Base-by-base conservation (phyloP, 768 basidiomycete genomes). In the Auriscalpium microsporum region DNA sequence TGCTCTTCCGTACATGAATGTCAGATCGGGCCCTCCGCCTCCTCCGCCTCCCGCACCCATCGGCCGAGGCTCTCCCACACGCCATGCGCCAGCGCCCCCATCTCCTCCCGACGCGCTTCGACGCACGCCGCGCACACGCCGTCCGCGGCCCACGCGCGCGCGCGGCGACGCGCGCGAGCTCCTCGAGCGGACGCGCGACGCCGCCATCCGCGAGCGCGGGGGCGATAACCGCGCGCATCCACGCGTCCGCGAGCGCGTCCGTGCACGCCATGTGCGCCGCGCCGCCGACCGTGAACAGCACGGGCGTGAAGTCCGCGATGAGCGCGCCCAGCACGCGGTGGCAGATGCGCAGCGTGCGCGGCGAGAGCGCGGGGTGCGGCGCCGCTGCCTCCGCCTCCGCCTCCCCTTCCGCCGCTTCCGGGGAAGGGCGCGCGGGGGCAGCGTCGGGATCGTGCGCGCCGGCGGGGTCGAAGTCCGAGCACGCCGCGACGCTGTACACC, bases 241-340 rank as follows among this genome's bases (percentile, higher is more conserved):
- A 90, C 51, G 69, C 73, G 50, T 84, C 84, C 1, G 87, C 88
- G 53, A 90, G 75, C 0, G 79, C 69, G 64, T 87, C 81, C 4
- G 86, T 88, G 68, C 88, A 90, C 4, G 70, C 69, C 85, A 87
- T 87, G 64, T 89, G 88, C 1, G 73, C 70, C n/a, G 83, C 82
- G 7, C 81, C 75, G 5, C 83, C 77, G 28, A 84, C 78, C 1
- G 87, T 87, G 66, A 90, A 90, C 0, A 90, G 69, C 37, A 82
- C 72, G 2, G 87, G 86, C 0, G 86, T 84, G 64, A 89, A 88
- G 65, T 86, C 76, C 5, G 75, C 75, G 55, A 90, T 80, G 56
- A 90, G 67, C 33, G 62, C 47, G 17, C 62, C 61, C 33, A 69
- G 66, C 34, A 71, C 62, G 14, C 56, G 56, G 35, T 69, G 62